Conservation (phyloP, 2,329 filamentous ascomycete species). For the Xylaria sp. region DNA sequence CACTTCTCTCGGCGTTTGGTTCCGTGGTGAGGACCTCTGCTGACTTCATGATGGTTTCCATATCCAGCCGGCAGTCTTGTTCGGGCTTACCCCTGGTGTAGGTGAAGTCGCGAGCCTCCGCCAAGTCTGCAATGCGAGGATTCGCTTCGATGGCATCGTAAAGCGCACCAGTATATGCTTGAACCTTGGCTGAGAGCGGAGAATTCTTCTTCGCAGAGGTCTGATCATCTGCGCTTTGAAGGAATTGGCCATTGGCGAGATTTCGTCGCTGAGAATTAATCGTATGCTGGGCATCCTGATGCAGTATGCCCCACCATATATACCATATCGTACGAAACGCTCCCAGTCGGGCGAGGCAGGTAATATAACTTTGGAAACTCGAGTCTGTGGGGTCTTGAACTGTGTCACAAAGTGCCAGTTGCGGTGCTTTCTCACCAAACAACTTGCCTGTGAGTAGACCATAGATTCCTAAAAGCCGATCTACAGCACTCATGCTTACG, state of each 20-base stretch:
- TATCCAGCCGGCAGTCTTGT: conserved; percentile 29
- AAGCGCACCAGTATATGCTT: conserved; percentile 10
- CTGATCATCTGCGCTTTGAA: not conserved
- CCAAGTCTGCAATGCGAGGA: conserved; percentile 5
- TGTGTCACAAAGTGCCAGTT: conserved; percentile 15
- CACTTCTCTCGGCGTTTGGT: not conserved
- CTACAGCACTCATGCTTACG: not conserved
- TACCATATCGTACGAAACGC: conserved; percentile 37
- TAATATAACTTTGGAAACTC: conserved; percentile 16
- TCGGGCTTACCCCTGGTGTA: conserved; percentile 3
- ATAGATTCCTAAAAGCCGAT: conserved; percentile 23
- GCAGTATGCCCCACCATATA: conserved; percentile 22
- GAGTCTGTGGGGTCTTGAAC: not conserved
- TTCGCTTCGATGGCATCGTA: conserved; percentile 2
- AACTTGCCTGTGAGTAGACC: conserved; percentile 31
- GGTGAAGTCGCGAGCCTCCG: conserved; percentile 9
- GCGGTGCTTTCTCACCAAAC: conserved; percentile 9
- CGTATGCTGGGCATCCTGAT: too few relatives aligned
- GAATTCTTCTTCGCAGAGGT: not conserved
- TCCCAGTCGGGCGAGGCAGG: conserved; percentile 32
- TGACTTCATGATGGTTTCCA: conserved; percentile 24
- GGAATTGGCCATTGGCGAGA: too few relatives aligned
- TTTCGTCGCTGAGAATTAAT: too few relatives aligned
- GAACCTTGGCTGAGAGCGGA: not conserved
- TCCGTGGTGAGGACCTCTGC: conserved; percentile 10